Evolutionary conservation across 148 eudicot genomes (phyloP).

Genomic region (Heliosperma pusillum): DNA sequence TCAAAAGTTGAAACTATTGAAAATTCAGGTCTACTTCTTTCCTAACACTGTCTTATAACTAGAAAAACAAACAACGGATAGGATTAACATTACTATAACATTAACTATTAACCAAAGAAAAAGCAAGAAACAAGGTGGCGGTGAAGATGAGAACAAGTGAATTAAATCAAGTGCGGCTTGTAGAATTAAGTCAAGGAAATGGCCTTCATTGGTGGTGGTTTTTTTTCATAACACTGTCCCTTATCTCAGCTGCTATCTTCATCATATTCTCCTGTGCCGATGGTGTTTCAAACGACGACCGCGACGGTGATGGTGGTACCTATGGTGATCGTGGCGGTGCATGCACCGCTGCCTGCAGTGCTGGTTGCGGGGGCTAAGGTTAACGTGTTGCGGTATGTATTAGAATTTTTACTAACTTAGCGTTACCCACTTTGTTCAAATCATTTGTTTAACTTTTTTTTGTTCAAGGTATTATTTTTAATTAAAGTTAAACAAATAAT

Average conservation of each 20-base stretch:
- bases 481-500: too few species aligned
- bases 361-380: constrained; percentile 38
- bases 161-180: neutral
- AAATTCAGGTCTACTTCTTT: neutral
- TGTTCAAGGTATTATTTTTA: too few species aligned
- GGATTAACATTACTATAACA: neutral
- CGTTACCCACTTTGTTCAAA: too few species aligned
- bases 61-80: neutral
- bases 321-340: constrained; percentile 20
- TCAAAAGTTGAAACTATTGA: neutral
- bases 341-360: constrained; percentile 27
- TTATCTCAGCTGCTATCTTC: constrained; percentile 19
- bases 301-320: constrained; percentile 2
- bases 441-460: too few species aligned
- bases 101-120: neutral
- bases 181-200: constrained; percentile 13
- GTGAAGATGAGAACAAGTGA: neutral
- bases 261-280: constrained; percentile 40
- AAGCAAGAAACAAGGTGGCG: neutral
- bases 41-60: neutral
- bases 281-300: constrained; percentile 39
- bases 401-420: too few species aligned
- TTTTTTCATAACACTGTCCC: constrained; percentile 26
- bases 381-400: too few species aligned
- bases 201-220: constrained; percentile 27